These are phyloP conservation scores for Vitis amurensis DNA, from an alignment of 164 flowering plant species.

Conservation along the genomic window DNA sequence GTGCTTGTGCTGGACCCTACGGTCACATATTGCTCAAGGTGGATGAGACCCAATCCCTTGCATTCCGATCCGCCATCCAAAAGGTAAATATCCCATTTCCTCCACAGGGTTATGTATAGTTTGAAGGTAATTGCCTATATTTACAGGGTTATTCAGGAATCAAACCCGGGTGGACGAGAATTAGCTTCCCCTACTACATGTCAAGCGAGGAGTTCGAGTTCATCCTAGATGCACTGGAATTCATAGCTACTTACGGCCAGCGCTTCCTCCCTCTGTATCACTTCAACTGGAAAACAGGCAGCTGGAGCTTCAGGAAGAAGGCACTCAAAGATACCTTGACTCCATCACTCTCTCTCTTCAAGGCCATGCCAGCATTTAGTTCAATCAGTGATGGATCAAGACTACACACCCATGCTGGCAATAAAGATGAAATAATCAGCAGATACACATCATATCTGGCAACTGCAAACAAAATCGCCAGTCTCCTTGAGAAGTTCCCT, in stretches of 20 bases:
- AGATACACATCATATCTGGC: slow-evolving; percentile 44
- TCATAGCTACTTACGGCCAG: slow-evolving; percentile 65
- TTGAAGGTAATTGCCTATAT: too few species aligned
- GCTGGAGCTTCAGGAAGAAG: slow-evolving; percentile 52
- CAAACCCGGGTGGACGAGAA: slow-evolving; percentile 91
- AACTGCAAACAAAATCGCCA: slow-evolving; percentile 42
- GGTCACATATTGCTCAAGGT: slow-evolving; percentile 63
- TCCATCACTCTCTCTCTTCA: slow-evolving; percentile 5
- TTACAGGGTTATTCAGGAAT: slow-evolving; percentile 67
- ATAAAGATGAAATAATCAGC: neutral
- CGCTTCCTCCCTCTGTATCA: slow-evolving; percentile 70
- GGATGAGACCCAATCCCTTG: slow-evolving; percentile 39
- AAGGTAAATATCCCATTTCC: slow-evolving; percentile 37
- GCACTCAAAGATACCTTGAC: slow-evolving; percentile 17
- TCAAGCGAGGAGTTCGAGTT: slow-evolving; percentile 65
- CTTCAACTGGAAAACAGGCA: slow-evolving; percentile 60
- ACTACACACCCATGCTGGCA: too few species aligned
- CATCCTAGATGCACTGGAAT: slow-evolving; percentile 68
- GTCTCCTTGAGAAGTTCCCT: slow-evolving; percentile 54
- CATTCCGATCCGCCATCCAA: slow-evolving; percentile 45
- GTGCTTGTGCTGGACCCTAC: slow-evolving; percentile 91
- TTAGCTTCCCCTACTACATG: slow-evolving; percentile 86
- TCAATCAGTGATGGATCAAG: neutral
- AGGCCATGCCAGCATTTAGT: slow-evolving; percentile 3
- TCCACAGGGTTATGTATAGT: too few species aligned